A percentile compares a stretch with the other conserved stretches of the same genome.
Conservation (phyloP, 345 rosid genomes). For the Eucalyptus dawsonii region DNA sequence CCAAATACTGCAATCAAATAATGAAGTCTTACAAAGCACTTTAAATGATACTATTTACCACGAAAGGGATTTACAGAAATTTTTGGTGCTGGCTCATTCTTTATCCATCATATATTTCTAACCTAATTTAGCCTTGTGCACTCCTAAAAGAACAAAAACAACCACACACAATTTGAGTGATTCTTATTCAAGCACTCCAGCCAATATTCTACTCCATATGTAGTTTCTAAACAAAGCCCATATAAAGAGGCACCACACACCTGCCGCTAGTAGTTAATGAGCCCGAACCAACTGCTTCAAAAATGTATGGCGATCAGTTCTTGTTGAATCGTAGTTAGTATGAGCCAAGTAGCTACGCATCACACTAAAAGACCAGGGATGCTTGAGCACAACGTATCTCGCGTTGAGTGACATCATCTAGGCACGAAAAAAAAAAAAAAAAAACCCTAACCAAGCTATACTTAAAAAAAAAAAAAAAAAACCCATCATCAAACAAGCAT, state of each 20-base stretch:
- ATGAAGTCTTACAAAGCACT: background rate
- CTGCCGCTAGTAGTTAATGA: background rate
- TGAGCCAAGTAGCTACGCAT: background rate
- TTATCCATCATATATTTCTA: background rate
- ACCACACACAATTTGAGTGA: background rate
- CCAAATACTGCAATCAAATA: background rate
- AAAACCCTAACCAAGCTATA: background rate
- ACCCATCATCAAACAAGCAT: background rate
- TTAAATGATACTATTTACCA: background rate
- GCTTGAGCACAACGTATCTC: background rate
- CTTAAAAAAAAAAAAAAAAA: background rate
- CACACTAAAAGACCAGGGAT: background rate
- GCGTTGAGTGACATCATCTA: background rate
- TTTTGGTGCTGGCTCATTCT: background rate
- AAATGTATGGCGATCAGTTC: background rate
- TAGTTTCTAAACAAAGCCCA: background rate
- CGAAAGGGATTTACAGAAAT: background rate
- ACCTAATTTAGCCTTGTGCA: background rate
- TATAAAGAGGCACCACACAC: background rate
- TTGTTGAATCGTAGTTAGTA: background rate
- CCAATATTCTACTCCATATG: background rate
- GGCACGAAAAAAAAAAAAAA: background rate
- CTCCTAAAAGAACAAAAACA: background rate
- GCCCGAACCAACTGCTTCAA: background rate
- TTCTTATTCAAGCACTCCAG: background rate